phyloP scores from a whole-genome alignment of 306 rosid genomes.

The Fragaria vesca region DNA sequence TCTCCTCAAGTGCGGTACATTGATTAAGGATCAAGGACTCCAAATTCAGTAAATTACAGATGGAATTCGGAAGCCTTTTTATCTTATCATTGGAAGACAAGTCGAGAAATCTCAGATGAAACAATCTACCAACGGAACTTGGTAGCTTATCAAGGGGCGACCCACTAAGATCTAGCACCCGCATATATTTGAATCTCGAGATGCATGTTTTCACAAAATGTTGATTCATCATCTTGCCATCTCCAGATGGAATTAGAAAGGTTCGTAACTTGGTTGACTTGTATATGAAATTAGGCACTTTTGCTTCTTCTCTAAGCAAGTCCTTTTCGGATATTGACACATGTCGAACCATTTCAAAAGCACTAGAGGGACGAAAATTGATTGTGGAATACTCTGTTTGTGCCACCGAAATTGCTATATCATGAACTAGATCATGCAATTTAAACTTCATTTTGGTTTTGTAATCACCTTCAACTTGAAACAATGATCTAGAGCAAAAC shows the following conservation, averaged over 20 bases:
- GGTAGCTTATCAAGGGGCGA: not conserved
- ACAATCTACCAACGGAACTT: slow-evolving; percentile 1
- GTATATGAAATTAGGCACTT: not conserved
- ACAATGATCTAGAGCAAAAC: not conserved
- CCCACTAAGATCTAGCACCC: too few species aligned
- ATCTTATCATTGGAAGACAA: not conserved
- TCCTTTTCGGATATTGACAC: not conserved
- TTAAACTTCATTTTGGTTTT: too few species aligned
- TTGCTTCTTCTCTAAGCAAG: not conserved
- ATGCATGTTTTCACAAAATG: too few species aligned
- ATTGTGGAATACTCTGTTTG: too few species aligned
- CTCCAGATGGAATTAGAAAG: not conserved
- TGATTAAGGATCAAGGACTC: not conserved
- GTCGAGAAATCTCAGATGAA: slow-evolving; percentile 12
- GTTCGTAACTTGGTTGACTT: not conserved
- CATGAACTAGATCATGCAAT: too few species aligned
- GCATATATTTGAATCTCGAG: too few species aligned
- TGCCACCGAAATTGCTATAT: too few species aligned
- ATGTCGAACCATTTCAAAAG: not conserved
- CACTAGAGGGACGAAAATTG: not conserved
- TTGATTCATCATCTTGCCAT: too few species aligned
- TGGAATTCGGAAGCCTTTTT: slow-evolving; percentile 10
- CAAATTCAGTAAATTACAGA: slow-evolving; percentile 11
- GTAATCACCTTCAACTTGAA: too few species aligned
- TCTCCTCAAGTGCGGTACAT: not conserved